phyloP scores from a whole-genome alignment of 176 grass and related monocot species.

The Miscanthus lutarioriparius region DNA sequence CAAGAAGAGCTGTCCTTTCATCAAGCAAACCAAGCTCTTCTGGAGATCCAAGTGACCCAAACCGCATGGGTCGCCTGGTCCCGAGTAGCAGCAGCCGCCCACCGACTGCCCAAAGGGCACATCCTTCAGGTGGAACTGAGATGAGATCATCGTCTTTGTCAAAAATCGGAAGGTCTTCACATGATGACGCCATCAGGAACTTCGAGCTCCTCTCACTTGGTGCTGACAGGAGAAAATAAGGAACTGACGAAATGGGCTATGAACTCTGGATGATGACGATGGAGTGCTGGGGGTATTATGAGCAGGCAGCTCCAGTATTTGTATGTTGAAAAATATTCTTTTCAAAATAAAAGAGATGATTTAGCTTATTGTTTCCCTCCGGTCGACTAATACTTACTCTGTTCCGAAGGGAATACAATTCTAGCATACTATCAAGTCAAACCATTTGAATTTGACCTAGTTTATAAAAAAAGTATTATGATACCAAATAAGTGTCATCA shows the following conservation, averaged over 20 bases:
- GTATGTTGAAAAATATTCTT: conserved; percentile 13
- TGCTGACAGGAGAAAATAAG: conserved; percentile 58
- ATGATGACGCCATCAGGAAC: conserved; percentile 51
- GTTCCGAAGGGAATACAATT: background rate
- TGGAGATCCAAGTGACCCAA: conserved; percentile 41
- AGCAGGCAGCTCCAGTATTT: conserved; percentile 30
- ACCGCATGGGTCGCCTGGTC: conserved; percentile 33
- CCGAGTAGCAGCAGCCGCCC: conserved; percentile 37
- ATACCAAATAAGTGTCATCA: background rate
- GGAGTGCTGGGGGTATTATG: conserved; percentile 1
- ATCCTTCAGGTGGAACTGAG: conserved; percentile 44
- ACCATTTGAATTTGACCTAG: background rate
- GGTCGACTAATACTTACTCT: background rate
- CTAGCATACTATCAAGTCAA: background rate
- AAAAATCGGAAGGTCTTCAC: conserved; percentile 24
- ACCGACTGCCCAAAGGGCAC: conserved; percentile 40
- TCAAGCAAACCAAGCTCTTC: conserved; percentile 52
- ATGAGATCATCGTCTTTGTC: conserved; percentile 43
- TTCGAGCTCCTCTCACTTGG: conserved; percentile 57
- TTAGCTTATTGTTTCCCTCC: background rate
- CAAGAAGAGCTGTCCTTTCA: conserved; percentile 48
- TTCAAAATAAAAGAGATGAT: conserved; percentile 20
- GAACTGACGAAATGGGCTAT: background rate
- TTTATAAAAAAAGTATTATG: background rate
- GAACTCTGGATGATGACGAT: background rate